Conservation (phyloP, 2,329 filamentous ascomycete genomes). For the Fusarium tuaranense region DNA sequence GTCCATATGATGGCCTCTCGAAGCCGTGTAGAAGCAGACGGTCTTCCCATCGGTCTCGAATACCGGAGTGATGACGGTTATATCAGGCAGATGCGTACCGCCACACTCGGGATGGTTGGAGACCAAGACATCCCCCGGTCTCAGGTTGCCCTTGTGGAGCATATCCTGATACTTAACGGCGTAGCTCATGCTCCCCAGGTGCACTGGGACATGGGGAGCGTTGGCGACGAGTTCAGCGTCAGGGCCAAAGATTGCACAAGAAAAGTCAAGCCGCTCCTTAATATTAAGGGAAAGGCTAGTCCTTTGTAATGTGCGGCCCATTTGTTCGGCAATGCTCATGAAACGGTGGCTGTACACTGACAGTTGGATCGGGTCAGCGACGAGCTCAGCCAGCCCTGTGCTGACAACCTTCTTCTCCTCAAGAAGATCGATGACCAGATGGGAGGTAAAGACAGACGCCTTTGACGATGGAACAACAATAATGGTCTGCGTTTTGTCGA, state of each 20-base stretch:
- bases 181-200: constrained; percentile 54
- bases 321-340: constrained; percentile 69
- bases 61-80: constrained; percentile 6
- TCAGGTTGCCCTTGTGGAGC: constrained; percentile 45
- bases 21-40: constrained; percentile 11
- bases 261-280: constrained; percentile 56
- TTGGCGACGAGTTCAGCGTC: constrained; percentile 51
- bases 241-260: constrained; percentile 54
- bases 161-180: constrained; percentile 52
- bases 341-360: constrained; percentile 67
- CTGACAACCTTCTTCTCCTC: background rate
- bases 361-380: constrained; percentile 61
- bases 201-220: constrained; percentile 49
- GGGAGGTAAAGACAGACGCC: constrained; percentile 45
- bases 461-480: constrained; percentile 41
- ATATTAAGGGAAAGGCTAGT: constrained; percentile 63
- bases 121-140: constrained; percentile 51
- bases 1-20: constrained; percentile 5
- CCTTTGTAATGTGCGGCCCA: constrained; percentile 66
- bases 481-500: constrained; percentile 48
- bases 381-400: background rate
- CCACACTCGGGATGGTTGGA: constrained; percentile 53
- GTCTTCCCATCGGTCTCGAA: constrained; percentile 6
- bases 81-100: constrained; percentile 5
- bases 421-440: constrained; percentile 44